phyloP scores from a whole-genome alignment of 73 alveolate genomes.

The Breviolum minutum region DNA sequence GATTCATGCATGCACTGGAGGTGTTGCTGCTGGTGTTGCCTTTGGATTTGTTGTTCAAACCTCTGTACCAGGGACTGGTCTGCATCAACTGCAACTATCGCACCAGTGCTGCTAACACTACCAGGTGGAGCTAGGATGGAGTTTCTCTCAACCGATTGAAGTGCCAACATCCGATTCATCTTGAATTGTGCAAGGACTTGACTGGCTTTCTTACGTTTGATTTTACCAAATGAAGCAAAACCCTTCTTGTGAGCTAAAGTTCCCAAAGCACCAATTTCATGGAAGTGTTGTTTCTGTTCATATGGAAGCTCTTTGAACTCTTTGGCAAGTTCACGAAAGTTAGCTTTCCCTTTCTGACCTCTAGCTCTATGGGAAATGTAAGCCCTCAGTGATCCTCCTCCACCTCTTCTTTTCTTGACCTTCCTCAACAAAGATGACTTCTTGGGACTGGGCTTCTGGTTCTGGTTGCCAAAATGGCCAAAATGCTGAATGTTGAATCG shows the following conservation, averaged over 20 bases:
- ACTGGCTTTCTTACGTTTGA: neutral
- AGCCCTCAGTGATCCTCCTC: constrained; percentile 26
- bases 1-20: no score
- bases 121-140: neutral
- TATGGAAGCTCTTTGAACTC: neutral
- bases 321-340: neutral
- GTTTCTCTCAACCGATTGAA: neutral
- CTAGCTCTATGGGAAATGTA: neutral
- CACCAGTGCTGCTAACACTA: neutral
- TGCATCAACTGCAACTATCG: constrained; percentile 13
- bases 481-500: constrained; percentile 17
- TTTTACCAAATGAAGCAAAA: neutral
- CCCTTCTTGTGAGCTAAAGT: constrained; percentile 22
- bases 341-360: neutral
- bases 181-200: neutral
- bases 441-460: no score
- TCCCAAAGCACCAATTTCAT: neutral
- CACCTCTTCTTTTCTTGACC: neutral
- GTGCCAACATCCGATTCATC: neutral
- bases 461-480: neutral
- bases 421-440: no score
- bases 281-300: neutral
- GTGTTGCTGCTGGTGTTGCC: no score
- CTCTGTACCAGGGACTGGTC: neutral
- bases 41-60: no score